Evolutionary conservation across 768 basidiomycete genomes (phyloP), one percentile per base, ranked within the genome.

Genomic region (Serendipita sp.): DNA sequence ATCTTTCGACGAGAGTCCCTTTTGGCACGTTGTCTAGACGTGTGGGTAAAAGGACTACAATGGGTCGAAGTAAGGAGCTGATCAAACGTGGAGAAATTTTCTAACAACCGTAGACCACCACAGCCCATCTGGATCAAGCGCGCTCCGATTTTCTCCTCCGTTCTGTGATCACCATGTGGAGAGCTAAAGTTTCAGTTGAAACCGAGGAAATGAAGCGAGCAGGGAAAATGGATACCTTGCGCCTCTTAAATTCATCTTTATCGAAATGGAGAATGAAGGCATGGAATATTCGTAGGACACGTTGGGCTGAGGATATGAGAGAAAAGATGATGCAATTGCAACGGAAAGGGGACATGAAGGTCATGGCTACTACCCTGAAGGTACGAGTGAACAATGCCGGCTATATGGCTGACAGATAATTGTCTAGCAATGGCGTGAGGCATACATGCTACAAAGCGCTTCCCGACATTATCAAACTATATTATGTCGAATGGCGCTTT

Each of bases 301-400:
- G 78, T 65, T 88, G 85, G 85, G 80, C 84, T 35, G 75, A 80
- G 56, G 85, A 81, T 62, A 89, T 89, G 86, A 84, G 86, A 34
- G 69, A 75, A 67, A 85, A 81, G 70, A 88, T 89, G 83, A 83
- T 81, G 69, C 71, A 73, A 10, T 75, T 86, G 38, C 81, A 81
- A 67, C 81, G 81, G 66, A 82, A 75, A 66, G 78, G 78, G 65
- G 84, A 87, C 34, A 65, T 69, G 3, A 78, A 79, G 68, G 70
- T 88, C 51, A 72, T 77, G 69, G 5, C 38, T 41, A 13, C 2
- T 41, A 41, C 38, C 38, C 13, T 41, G 38, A 41, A 41, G 38
- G 38, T 41, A 41, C 54, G 51, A 7, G 63, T 44, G 51, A 36
- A 44, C 54, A 18, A 15, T 46, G 72, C 28, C 47, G 7, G 15